phyloP scores from a whole-genome alignment of 164 flowering plant species.

The Akebia trifoliata region DNA sequence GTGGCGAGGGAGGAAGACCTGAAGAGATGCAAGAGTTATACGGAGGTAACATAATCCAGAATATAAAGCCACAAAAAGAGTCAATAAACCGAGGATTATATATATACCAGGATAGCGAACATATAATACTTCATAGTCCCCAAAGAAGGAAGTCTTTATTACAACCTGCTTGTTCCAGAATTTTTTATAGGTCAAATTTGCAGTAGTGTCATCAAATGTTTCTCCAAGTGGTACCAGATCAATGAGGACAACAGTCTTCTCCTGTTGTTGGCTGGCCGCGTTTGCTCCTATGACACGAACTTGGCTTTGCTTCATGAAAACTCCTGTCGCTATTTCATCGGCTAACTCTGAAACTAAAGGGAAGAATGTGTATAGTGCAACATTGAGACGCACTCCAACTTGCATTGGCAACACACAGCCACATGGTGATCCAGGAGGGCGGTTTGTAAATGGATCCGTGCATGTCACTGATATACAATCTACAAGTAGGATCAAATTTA shows the following conservation, averaged over 20 bases:
- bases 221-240: constrained; percentile 66
- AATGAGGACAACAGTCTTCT: constrained; percentile 53
- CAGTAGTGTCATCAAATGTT: constrained; percentile 58
- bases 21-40: constrained; percentile 7
- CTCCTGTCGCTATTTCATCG: constrained; percentile 56
- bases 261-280: constrained; percentile 57
- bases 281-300: constrained; percentile 74
- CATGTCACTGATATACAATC: constrained; percentile 58
- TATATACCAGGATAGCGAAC: constrained; percentile 74
- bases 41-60: neutral
- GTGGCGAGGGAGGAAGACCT: constrained; percentile 76
- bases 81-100: neutral
- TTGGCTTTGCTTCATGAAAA: constrained; percentile 71
- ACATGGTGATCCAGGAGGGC: constrained; percentile 78
- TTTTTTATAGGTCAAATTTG: constrained; percentile 46
- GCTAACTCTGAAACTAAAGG: constrained; percentile 79
- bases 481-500: constrained; percentile 28
- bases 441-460: constrained; percentile 61
- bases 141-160: constrained; percentile 47
- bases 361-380: constrained; percentile 69
- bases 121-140: constrained; percentile 64
- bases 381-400: constrained; percentile 61
- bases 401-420: constrained; percentile 74
- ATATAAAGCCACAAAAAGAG: too few relatives aligned
- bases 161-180: constrained; percentile 58